Conservation (phyloP, 805 yeast species). For the Barnettozyma wickerhamii region DNA sequence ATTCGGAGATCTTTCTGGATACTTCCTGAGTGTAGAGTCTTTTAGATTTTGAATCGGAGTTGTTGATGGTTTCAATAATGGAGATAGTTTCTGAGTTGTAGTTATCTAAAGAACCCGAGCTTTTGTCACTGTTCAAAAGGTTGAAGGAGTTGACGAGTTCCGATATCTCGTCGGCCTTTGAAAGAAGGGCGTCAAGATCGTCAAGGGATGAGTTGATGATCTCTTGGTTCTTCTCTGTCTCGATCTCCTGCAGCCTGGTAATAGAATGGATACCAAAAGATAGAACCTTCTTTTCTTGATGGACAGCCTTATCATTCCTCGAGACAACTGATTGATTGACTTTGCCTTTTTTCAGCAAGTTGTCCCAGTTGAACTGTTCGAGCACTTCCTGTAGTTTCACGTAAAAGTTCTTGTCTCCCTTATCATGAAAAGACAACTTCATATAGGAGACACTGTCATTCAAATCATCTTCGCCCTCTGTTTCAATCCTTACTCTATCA, state of each 20-base stretch:
- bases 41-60: constrained; percentile 15
- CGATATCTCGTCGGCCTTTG: constrained; percentile 71
- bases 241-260: constrained; percentile 50
- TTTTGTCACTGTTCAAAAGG: constrained; percentile 18
- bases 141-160: constrained; percentile 41
- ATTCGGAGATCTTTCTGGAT: constrained; percentile 77
- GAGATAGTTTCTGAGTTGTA: not conserved
- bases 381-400: constrained; percentile 40
- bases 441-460: constrained; percentile 30
- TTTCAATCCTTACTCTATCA: constrained; percentile 29
- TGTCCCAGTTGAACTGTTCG: constrained; percentile 49
- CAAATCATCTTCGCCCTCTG: constrained; percentile 29
- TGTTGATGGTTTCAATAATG: constrained; percentile 13
- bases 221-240: constrained; percentile 52
- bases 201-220: constrained; percentile 66
- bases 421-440: constrained; percentile 71
- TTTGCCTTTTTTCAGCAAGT: constrained; percentile 28
- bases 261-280: constrained; percentile 69
- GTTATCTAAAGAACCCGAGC: constrained; percentile 7
- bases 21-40: constrained; percentile 57
- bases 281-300: constrained; percentile 13
- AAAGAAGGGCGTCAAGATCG: constrained; percentile 72
- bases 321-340: constrained; percentile 23
- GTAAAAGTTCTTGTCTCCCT: constrained; percentile 57
- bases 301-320: constrained; percentile 2